phyloP scores from a whole-genome alignment of 2,329 filamentous ascomycete genomes.

The Juglanconis oblonga region DNA sequence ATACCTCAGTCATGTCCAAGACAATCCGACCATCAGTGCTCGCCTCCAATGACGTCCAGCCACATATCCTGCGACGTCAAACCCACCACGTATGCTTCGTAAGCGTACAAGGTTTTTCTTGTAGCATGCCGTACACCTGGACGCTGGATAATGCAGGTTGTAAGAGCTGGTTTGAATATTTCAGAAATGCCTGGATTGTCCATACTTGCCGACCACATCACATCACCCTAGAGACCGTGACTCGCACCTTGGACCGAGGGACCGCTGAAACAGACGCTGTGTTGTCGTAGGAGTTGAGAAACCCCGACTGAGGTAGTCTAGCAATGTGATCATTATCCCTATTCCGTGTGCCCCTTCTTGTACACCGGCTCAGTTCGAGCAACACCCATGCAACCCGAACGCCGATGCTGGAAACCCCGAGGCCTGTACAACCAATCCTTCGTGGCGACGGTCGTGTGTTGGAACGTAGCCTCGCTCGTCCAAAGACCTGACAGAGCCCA shows the following conservation, averaged over 20 bases:
- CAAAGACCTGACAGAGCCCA: not conserved
- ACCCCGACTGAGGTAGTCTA: not conserved
- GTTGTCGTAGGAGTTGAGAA: not conserved
- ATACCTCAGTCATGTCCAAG: too few relatives aligned
- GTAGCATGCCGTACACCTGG: not conserved
- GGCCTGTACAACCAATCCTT: not conserved
- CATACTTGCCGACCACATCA: not conserved
- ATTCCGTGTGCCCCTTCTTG: not conserved
- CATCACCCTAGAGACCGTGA: not conserved
- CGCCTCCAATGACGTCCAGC: too few relatives aligned
- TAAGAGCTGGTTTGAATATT: not conserved
- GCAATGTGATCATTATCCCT: not conserved
- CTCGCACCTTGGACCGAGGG: not conserved
- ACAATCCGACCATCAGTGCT: too few relatives aligned
- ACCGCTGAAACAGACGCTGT: not conserved
- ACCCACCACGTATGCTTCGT: too few relatives aligned
- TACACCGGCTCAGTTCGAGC: not conserved
- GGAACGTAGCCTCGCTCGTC: not conserved
- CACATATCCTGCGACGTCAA: too few relatives aligned
- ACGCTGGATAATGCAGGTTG: not conserved
- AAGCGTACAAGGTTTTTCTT: too few relatives aligned
- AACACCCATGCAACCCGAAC: slow-evolving; percentile 12
- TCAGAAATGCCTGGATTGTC: not conserved
- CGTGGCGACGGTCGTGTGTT: not conserved
- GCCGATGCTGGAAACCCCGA: slow-evolving; percentile 7